Conservation (phyloP, 1,284 basidiomycete species). For the Tausonia pullulans region DNA sequence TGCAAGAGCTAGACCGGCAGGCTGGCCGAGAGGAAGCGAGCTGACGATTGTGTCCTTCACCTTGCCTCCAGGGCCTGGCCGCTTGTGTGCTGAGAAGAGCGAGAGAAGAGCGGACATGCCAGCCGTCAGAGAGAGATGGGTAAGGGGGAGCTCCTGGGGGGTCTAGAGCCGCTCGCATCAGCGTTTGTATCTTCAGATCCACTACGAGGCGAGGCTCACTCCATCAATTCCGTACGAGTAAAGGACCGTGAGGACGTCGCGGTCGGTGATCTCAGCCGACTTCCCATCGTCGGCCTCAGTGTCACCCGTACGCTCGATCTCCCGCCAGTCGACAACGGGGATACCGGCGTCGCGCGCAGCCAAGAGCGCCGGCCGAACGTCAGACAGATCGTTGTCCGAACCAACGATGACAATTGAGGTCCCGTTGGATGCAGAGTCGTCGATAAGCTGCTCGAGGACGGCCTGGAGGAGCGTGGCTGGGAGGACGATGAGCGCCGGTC, state of each 20-base stretch:
- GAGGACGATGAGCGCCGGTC: conserved; percentile 28
- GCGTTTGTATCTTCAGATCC: neutral
- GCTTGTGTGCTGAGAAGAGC: conserved; percentile 34
- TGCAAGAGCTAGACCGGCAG: conserved; percentile 32
- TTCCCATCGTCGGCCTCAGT: neutral
- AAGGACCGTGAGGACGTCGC: neutral
- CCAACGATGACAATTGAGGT: neutral
- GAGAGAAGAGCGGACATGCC: conserved; percentile 33
- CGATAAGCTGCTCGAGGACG: conserved; percentile 19
- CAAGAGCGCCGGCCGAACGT: neutral
- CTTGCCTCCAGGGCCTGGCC: conserved; percentile 24
- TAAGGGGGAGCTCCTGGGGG: conserved; percentile 1
- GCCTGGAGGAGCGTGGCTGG: conserved; percentile 23
- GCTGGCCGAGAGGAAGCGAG: conserved; percentile 27
- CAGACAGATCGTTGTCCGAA: neutral
- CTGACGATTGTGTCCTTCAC: conserved; percentile 31
- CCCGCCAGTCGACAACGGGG: neutral
- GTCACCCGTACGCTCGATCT: conserved; percentile 3
- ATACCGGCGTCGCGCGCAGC: neutral
- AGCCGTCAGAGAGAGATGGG: conserved; percentile 31
- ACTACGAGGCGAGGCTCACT: neutral
- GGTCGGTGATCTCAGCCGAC: neutral
- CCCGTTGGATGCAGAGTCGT: neutral
- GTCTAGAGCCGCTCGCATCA: neutral
- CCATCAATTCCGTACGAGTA: too few species aligned